Conservation (phyloP, 2,329 filamentous ascomycete species). For the Colletotrichum orchidophilum region DNA sequence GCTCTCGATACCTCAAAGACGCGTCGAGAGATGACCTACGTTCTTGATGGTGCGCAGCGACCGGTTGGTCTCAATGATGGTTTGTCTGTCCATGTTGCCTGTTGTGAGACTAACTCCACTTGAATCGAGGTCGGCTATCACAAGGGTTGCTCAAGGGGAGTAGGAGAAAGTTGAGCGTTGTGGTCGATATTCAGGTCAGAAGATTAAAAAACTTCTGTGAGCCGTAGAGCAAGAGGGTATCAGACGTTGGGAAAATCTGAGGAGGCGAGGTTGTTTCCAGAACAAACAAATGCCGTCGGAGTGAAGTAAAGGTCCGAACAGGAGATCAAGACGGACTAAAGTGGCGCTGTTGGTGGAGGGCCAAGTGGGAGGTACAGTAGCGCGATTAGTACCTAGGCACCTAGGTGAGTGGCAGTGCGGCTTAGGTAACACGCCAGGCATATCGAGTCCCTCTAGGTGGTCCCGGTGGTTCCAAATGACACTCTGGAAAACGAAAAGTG, state of each 20-base stretch:
- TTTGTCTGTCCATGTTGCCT: slow-evolving; percentile 58
- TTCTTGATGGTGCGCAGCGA: slow-evolving; percentile 89
- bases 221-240: background rate
- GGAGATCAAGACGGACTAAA: slow-evolving; percentile 28
- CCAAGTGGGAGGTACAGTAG: slow-evolving; percentile 1
- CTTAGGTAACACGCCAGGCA: slow-evolving; percentile 21
- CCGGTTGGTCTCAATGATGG: slow-evolving; percentile 78
- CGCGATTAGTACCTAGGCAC: background rate
- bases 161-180: background rate
- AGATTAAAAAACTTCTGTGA: background rate
- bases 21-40: slow-evolving; percentile 57
- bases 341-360: slow-evolving; percentile 25
- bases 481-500: slow-evolving; percentile 17
- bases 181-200: background rate
- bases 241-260: background rate
- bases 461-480: background rate
- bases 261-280: slow-evolving; percentile 29
- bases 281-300: slow-evolving; percentile 24
- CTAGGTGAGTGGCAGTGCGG: slow-evolving; percentile 25
- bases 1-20: background rate
- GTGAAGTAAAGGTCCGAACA: slow-evolving; percentile 10
- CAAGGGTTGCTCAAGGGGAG: background rate
- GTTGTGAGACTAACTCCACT: slow-evolving; percentile 7
- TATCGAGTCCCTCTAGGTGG: background rate
- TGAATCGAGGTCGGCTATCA: background rate